Base-by-base conservation (phyloP, 306 rosid genomes). In the Sicyos edulis region DNA sequence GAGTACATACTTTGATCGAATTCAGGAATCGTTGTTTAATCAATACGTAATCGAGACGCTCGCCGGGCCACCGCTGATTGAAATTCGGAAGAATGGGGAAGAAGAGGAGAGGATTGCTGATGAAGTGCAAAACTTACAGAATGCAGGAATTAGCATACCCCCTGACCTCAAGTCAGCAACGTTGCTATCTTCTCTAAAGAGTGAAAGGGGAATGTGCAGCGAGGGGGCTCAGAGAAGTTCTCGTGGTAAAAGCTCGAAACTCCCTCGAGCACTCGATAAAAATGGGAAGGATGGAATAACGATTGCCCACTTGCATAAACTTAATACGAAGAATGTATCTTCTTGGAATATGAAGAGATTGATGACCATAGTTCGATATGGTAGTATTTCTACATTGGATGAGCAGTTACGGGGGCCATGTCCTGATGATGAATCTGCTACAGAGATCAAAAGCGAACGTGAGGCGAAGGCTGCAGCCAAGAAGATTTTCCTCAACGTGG, bases 321-420 rank as follows among this genome's bases (percentile, higher is more conserved):
- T 87, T 70, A 92, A 87, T 82, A 88, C 83, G 0, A 86, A 85
- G 73, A 92, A 92, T 76, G 82, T 92, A 4, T 92, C 97, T 20
- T 96, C 97, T 0, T 92, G 97, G 97, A 92, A 92, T 71, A 92
- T 92, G 97, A 92, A 92, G 81, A 87, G 97, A 82, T 76, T 92
- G 24, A 85, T 92, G 79, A 89, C 81, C 69, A 87, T 89, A 32
- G 92, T 92, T 66, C 76, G 89, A 19, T 78, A 85, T 13, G 97
- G 97, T 11, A 37, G 89, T 40, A 84, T 89, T 61, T 26, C 90
- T 9, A 92, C 97, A 14, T 68, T 89, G 54, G 92, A 89, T 71
- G 96, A 91, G 74, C 91, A 84, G 72, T 72, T 86, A 73, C 56
- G 77, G 74, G 83, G 84, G 75, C 32, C 86, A 4, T n/a, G 80